Percentiles rank a stretch among this genome's conserved stretches.
Evolutionary conservation across 345 rosid species (phyloP).

Genomic region (Carallia pectinifolia): DNA sequence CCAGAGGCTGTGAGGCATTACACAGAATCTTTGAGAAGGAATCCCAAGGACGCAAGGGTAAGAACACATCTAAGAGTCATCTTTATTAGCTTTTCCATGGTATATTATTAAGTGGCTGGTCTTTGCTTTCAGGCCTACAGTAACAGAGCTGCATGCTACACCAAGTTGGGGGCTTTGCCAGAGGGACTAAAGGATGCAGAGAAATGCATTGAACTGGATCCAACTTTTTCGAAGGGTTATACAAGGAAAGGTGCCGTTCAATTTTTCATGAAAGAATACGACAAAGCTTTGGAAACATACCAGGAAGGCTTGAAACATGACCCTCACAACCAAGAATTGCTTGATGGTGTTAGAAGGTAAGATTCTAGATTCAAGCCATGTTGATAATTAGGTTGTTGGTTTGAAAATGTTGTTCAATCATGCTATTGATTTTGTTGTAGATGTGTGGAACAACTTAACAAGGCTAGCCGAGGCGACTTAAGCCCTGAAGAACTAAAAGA

Average conservation of each 20-base stretch:
- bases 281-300: conserved; percentile 91
- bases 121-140: conserved; percentile 62
- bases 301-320: conserved; percentile 85
- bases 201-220: conserved; percentile 93
- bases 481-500: conserved; percentile 94
- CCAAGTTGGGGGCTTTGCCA: conserved; percentile 86
- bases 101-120: conserved; percentile 3
- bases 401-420: background rate
- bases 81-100: background rate
- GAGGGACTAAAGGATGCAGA: conserved; percentile 98
- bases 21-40: conserved; percentile 83
- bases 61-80: background rate
- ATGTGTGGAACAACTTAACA: conserved; percentile 79
- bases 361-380: background rate
- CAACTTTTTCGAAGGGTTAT: conserved; percentile 91
- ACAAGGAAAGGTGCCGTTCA: conserved; percentile 89
- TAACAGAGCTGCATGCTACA: conserved; percentile 98
- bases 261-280: conserved; percentile 97
- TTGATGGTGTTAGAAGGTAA: conserved; percentile 85
- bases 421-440: conserved; percentile 33
- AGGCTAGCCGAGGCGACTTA: conserved; percentile 93
- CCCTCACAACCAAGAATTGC: conserved; percentile 83
- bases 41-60: conserved; percentile 80
- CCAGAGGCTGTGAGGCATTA: conserved; percentile 91
- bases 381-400: background rate